Base-by-base conservation (phyloP, 768 basidiomycete species). In the Candolleomyces efflorescens region DNA sequence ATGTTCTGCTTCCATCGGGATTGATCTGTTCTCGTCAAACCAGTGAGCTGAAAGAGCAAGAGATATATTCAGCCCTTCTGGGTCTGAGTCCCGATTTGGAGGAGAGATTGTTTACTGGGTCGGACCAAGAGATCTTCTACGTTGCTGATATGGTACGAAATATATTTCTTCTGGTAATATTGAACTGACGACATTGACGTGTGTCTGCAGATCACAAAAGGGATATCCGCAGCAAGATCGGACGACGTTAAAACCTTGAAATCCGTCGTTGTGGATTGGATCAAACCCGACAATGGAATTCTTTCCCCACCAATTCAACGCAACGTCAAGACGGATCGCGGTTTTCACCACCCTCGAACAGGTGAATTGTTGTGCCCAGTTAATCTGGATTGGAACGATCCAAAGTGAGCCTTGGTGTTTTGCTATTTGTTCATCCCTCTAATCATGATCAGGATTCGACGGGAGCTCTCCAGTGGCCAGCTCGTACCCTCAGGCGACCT, bases 141-240 rank as follows among this genome's bases (percentile, higher is more conserved):
- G 51, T 64, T 20, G 62, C 64, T 13, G 62, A 66, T 10, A 37
- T 66, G 49, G 67, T 63, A 13, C 39, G 7, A 17, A 7, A 1
- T 3, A 52, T n/a, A 7, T 41, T 32, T 37, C 32, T 32, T 32
- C 11, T 32, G 6, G 1, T 32, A 32, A 32, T 32, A 32, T 11
- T n/a, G n/a, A n/a, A n/a, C n/a, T n/a, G n/a, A n/a, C n/a, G n/a
- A 53, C 27, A 3, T 52, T 13, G 20, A 22, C 9, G 53, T 12
- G 22, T 46, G n/a, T 43, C 18, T 45, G 23, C 26, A 64, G 63
- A 56, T 64, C 20, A 59, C 60, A 20, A 64, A 63, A 49, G 63
- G 63, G 6, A 17, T 51, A 5, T 47, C 53, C 10, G 46, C 17
- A 15, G 48, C 60, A 3, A 18, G 63, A 27, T 20, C 60, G 12